Conservation (phyloP, 345 rosid genomes). For the Theobroma cacao region DNA sequence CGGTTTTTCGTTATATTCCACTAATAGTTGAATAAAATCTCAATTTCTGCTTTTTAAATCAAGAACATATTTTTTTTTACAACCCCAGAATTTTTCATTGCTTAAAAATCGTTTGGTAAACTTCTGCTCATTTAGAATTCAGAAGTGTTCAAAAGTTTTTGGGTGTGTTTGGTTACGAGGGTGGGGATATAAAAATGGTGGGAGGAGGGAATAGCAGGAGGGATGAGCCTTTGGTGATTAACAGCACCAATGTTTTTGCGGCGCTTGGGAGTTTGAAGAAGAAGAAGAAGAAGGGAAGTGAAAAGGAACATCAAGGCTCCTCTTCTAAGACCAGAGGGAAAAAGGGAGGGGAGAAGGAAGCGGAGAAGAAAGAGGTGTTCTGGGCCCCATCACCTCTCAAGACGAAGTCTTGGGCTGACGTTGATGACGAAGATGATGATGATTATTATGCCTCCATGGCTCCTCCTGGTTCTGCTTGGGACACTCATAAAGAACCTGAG, state of each 20-base stretch:
- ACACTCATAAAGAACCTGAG: slow-evolving; percentile 23
- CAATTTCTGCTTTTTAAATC: neutral
- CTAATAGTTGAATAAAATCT: neutral
- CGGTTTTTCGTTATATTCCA: neutral
- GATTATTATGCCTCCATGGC: slow-evolving; percentile 41
- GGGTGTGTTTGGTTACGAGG: neutral
- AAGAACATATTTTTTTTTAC: neutral
- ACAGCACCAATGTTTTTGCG: slow-evolving; percentile 50
- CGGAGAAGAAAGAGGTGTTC: slow-evolving; percentile 32
- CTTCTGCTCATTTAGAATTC: neutral
- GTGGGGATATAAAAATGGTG: slow-evolving; percentile 26
- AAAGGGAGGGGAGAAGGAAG: slow-evolving; percentile 15
- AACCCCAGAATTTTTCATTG: neutral
- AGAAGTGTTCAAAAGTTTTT: too few relatives aligned
- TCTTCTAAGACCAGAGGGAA: slow-evolving; percentile 21
- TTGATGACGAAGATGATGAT: slow-evolving; percentile 47
- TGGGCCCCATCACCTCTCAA: slow-evolving; percentile 46
- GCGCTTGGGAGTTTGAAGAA: slow-evolving; percentile 46
- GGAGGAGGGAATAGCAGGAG: slow-evolving; percentile 40
- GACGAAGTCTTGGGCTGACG: slow-evolving; percentile 46
- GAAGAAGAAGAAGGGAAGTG: slow-evolving; percentile 56
- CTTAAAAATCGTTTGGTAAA: neutral
- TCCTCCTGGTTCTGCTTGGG: slow-evolving; percentile 30
- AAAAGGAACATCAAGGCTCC: slow-evolving; percentile 21
- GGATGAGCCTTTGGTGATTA: slow-evolving; percentile 38